These are phyloP conservation scores for Botrytis hyacinthi DNA, from an alignment of 2,329 filamentous ascomycete species.

Conservation along the genomic window DNA sequence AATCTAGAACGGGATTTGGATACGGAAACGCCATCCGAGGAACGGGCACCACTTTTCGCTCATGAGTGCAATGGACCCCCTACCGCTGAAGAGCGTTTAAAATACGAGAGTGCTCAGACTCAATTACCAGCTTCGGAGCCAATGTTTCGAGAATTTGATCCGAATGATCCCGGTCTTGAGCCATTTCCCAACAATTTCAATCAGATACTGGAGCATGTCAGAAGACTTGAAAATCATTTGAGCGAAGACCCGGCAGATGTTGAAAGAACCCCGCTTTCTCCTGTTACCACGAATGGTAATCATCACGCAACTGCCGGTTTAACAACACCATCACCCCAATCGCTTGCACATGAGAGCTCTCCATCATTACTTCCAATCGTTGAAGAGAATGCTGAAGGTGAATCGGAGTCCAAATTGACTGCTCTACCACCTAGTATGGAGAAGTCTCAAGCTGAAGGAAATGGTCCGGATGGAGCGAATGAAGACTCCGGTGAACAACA, in stretches of 20 bases:
- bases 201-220: slow-evolving; percentile 31
- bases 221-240: slow-evolving; percentile 30
- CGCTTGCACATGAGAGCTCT: slow-evolving; percentile 26
- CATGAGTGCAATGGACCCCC: slow-evolving; percentile 32
- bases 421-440: slow-evolving; percentile 16
- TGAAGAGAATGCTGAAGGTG: slow-evolving; percentile 30
- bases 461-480: neutral
- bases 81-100: slow-evolving; percentile 22
- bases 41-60: slow-evolving; percentile 35
- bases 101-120: neutral
- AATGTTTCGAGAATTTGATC: slow-evolving; percentile 27
- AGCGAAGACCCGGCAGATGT: slow-evolving; percentile 29
- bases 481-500: neutral
- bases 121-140: neutral
- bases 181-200: slow-evolving; percentile 35
- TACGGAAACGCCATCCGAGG: slow-evolving; percentile 29
- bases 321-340: slow-evolving; percentile 21
- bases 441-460: neutral
- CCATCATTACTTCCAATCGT: slow-evolving; percentile 32
- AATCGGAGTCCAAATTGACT: slow-evolving; percentile 17
- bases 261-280: slow-evolving; percentile 27
- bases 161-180: slow-evolving; percentile 35
- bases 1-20: slow-evolving; percentile 3
- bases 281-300: slow-evolving; percentile 25
- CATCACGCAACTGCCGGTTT: slow-evolving; percentile 12